Base-by-base conservation (phyloP, 441 rosid genomes). In the Macaranga tanarius region DNA sequence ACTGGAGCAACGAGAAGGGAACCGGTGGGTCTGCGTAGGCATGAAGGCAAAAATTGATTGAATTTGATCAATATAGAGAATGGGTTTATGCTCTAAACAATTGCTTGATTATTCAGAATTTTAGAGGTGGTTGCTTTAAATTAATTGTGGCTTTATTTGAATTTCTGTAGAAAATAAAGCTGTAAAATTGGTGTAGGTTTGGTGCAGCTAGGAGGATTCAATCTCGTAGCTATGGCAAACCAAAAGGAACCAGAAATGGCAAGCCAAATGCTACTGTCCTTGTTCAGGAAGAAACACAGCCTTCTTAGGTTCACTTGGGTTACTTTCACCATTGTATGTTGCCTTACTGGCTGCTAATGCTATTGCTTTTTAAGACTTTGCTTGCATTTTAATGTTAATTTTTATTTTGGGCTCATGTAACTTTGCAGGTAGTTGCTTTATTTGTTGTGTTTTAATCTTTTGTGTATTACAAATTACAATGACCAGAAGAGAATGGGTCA, bases 401-500 rank as follows among this genome's bases (percentile, higher is more conserved):
- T 2, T 45, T n/a, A n/a, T 38, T 51, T 47, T 13, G 12, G 1
- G 38, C 26, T 31, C 11, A 0, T 50, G 12, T 68, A 31, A 62
- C 51, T 74, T 70, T 84, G 77, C 83, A 94, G 98, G 94, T 95
- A 45, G 77, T 80, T 70, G 79, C 79, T 69, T 13, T 86, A 17
- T 84, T 92, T 73, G 74, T 73, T 56, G 97, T 97, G 57, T 56
- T 89, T 19, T 75, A 81, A 20, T 5, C 85, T 66, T 76, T 86
- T 48, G 40, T 92, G 67, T 95, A 83, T 81, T 87, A 83, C n/a
- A n/a, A n/a, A n/a, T n/a, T n/a, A n/a, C 56, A 92, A 94, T 77
- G 99, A 90, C 9, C 92, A 94, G 81, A 84, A 88, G 73, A 87
- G 99, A 84, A 86, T 81, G 38, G 52, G 82, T 77, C 77, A 75